phyloP scores from a whole-genome alignment of 495 filamentous ascomycete genomes.

The Neurospora sublineolata region DNA sequence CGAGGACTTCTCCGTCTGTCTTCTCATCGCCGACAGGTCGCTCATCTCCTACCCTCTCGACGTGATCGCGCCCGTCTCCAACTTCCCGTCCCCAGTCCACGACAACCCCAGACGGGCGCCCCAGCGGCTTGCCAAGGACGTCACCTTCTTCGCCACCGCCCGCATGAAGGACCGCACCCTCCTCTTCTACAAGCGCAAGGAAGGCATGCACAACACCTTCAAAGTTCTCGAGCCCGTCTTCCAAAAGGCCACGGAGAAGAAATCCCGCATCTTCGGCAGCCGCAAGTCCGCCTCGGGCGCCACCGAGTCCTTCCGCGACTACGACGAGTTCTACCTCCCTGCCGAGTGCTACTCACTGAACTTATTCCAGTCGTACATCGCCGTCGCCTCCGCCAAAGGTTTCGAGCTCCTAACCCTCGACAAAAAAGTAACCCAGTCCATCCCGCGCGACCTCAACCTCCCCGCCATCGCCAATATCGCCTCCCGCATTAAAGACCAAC shows the following conservation, averaged over 20 bases:
- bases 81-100: slow-evolving; percentile 44
- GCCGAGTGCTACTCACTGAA: slow-evolving; percentile 93
- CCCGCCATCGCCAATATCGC: slow-evolving; percentile 72
- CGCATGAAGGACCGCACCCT: slow-evolving; percentile 93
- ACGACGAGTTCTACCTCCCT: slow-evolving; percentile 96
- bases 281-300: slow-evolving; percentile 41
- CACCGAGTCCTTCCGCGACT: slow-evolving; percentile 95
- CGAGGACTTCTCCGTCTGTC: slow-evolving; percentile 86
- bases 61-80: slow-evolving; percentile 64
- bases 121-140: slow-evolving; percentile 85
- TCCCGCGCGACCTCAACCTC: slow-evolving; percentile 66
- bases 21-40: slow-evolving; percentile 81
- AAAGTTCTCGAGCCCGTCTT: slow-evolving; percentile 93
- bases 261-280: slow-evolving; percentile 54
- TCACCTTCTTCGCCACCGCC: slow-evolving; percentile 90
- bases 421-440: slow-evolving; percentile 83
- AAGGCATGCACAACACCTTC: slow-evolving; percentile 83
- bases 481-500: slow-evolving; percentile 62
- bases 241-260: slow-evolving; percentile 73
- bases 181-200: slow-evolving; percentile 93
- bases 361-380: slow-evolving; percentile 85
- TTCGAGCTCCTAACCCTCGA: slow-evolving; percentile 94
- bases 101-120: slow-evolving; percentile 66
- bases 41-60: slow-evolving; percentile 93
- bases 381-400: slow-evolving; percentile 81